Evolutionary conservation across 495 filamentous ascomycete species (phyloP).

Genomic region (Penicillium argentinense): DNA sequence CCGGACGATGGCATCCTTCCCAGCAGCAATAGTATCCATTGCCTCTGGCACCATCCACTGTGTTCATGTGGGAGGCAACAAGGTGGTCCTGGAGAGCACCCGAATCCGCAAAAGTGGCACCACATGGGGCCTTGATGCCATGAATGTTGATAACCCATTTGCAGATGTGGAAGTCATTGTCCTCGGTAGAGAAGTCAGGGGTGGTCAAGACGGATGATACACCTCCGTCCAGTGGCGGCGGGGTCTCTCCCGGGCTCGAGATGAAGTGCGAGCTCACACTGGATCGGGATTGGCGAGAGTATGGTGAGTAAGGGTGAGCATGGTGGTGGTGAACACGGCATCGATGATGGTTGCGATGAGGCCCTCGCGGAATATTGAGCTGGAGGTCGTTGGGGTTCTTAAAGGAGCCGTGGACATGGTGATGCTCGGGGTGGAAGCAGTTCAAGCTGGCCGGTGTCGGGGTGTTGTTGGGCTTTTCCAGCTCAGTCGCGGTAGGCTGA

Average conservation of each 20-base stretch:
- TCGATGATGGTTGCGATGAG: constrained; percentile 40
- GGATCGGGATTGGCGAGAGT: constrained; percentile 42
- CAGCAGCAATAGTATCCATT: constrained; percentile 51
- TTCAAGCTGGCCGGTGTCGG: constrained; percentile 20
- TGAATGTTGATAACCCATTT: constrained; percentile 34
- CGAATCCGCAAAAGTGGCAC: constrained; percentile 33
- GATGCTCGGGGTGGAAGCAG: constrained; percentile 31
- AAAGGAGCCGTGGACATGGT: constrained; percentile 25
- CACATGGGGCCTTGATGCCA: constrained; percentile 35
- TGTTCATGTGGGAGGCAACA: constrained; percentile 38
- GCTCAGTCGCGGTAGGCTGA: constrained; percentile 11
- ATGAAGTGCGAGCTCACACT: constrained; percentile 44
- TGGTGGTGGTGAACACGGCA: constrained; percentile 40
- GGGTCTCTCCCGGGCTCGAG: constrained; percentile 42
- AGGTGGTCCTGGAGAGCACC: constrained; percentile 47
- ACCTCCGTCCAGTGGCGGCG: constrained; percentile 44
- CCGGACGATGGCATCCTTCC: constrained; percentile 46
- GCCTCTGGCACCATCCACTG: constrained; percentile 43
- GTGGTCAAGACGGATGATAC: constrained; percentile 41
- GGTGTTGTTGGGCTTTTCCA: constrained; percentile 16
- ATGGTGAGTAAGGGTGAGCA: constrained; percentile 39
- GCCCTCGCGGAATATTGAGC: constrained; percentile 24
- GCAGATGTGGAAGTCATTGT: constrained; percentile 38
- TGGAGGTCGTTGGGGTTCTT: constrained; percentile 32
- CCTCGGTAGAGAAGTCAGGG: constrained; percentile 35